Conservation (phyloP, 108 stramenopile species). For the Cyclostephanos invisitatus region DNA sequence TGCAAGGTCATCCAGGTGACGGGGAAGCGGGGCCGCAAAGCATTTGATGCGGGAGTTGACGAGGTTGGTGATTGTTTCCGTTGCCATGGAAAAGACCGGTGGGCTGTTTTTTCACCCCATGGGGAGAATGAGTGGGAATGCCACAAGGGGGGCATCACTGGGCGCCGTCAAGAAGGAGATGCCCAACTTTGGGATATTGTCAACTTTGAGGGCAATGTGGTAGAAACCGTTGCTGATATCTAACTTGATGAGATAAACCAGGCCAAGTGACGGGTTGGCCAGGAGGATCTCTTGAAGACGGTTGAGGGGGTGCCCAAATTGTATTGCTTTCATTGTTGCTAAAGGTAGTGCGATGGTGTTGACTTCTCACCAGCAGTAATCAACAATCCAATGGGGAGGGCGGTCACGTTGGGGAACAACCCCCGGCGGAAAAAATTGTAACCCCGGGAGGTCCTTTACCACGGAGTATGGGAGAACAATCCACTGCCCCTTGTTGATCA, state of each 20-base stretch:
- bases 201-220: conserved; percentile 8
- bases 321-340: not conserved
- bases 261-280: not conserved
- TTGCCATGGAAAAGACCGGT: not conserved
- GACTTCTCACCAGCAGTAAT: too few species aligned
- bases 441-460: too few species aligned
- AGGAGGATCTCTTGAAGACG: not conserved
- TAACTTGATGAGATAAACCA: not conserved
- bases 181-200: conserved; percentile 28
- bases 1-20: not conserved
- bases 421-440: too few species aligned
- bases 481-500: too few species aligned
- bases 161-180: conserved; percentile 16
- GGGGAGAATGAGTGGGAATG: not conserved
- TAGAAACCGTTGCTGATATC: conserved; percentile 32
- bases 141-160: conserved; percentile 8
- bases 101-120: conserved; percentile 7
- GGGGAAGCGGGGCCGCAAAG: too few species aligned
- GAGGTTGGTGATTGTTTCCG: not conserved
- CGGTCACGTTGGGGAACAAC: too few species aligned
- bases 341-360: too few species aligned
- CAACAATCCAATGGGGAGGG: too few species aligned
- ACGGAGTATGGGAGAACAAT: too few species aligned
- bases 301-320: not conserved
- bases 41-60: too few species aligned